Percentiles rank a stretch among this genome's conserved stretches.
Evolutionary conservation across 108 stramenopile species (phyloP).

Genomic region (Aureococcus anophagefferens): DNA sequence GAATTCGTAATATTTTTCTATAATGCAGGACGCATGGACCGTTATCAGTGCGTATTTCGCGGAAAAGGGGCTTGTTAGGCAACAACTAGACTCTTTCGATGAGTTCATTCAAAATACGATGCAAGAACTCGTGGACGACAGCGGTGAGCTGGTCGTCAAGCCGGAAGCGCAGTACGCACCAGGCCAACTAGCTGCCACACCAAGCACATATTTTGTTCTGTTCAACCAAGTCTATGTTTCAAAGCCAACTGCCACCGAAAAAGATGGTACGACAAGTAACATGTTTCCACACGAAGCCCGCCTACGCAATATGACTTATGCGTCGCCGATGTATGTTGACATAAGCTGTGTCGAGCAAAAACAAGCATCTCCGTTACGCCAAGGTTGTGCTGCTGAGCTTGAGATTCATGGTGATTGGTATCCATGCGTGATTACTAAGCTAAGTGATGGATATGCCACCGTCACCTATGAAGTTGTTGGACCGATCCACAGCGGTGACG

Average conservation of each 20-base stretch:
- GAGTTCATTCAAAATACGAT: slow-evolving; percentile 94
- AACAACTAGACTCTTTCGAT: slow-evolving; percentile 98
- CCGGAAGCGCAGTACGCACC: slow-evolving; percentile 82
- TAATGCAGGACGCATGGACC: slow-evolving; percentile 79
- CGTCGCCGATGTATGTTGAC: slow-evolving; percentile 81
- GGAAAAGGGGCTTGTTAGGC: slow-evolving; percentile 96
- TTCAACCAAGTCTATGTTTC: slow-evolving; percentile 92
- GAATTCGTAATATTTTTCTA: background rate
- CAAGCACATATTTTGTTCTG: slow-evolving; percentile 68
- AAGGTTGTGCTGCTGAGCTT: background rate
- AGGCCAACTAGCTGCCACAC: slow-evolving; percentile 61
- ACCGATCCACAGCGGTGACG: too few species aligned
- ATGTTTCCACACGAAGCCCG: slow-evolving; percentile 97
- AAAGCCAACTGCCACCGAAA: slow-evolving; percentile 78
- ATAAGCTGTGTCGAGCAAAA: slow-evolving; percentile 14
- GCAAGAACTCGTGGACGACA: slow-evolving; percentile 92
- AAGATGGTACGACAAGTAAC: slow-evolving; percentile 80
- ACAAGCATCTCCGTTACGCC: background rate
- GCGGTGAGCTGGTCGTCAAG: slow-evolving; percentile 78
- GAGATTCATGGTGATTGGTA: too few species aligned
- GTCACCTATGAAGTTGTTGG: too few species aligned
- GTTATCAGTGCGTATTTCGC: slow-evolving; percentile 94
- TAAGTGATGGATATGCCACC: too few species aligned
- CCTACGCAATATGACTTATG: slow-evolving; percentile 89
- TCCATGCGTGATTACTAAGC: too few species aligned